phyloP scores from a whole-genome alignment of 2,329 filamentous ascomycete species.

The Ceratocystis huliohia region DNA sequence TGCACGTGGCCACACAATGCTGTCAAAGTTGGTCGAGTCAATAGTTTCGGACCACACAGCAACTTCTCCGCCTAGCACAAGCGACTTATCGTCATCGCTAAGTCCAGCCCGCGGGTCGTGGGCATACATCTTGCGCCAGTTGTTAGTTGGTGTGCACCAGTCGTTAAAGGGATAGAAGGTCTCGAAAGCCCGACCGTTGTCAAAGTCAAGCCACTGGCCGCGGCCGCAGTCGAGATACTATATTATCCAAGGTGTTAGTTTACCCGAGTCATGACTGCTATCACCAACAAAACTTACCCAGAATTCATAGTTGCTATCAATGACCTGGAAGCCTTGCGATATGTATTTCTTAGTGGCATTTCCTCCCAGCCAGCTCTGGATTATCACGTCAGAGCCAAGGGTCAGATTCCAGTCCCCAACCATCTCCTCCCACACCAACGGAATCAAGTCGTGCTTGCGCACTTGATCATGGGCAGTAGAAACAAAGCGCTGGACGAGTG shows the following conservation, averaged over 20 bases:
- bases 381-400: conserved; percentile 55
- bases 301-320: conserved; percentile 64
- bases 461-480: conserved; percentile 56
- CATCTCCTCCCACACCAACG: conserved; percentile 85
- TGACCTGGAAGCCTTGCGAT: conserved; percentile 52
- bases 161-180: conserved; percentile 58
- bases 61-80: conserved; percentile 70
- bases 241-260: conserved; percentile 22
- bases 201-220: conserved; percentile 65
- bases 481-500: conserved; percentile 67
- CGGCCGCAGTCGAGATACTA: conserved; percentile 75
- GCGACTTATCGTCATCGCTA: conserved; percentile 45
- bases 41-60: conserved; percentile 73
- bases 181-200: conserved; percentile 40
- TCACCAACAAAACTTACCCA: conserved; percentile 43
- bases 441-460: conserved; percentile 49
- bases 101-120: conserved; percentile 61
- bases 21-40: conserved; percentile 62
- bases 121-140: conserved; percentile 69
- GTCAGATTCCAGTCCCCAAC: conserved; percentile 64
- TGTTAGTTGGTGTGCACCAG: conserved; percentile 70
- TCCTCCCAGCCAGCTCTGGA: conserved; percentile 66
- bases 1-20: conserved; percentile 64
- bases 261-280: neutral
- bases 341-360: conserved; percentile 49